A percentile compares a stretch with the other conserved stretches of the same genome.
phyloP scores from a whole-genome alignment of 2,329 filamentous ascomycete species.

The Cercospora zeina region DNA sequence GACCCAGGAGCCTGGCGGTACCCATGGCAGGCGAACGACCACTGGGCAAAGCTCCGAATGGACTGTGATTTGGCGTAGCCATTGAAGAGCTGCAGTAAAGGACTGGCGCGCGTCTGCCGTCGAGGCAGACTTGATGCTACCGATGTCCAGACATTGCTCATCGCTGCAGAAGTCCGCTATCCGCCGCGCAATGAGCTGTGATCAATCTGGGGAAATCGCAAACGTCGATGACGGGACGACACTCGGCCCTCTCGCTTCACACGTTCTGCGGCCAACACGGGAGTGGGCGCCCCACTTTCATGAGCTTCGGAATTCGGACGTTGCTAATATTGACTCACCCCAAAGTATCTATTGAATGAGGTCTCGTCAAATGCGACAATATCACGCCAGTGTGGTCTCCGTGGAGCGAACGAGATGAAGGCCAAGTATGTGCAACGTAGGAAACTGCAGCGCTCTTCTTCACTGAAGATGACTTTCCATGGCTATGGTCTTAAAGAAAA shows the following conservation, averaged over 20 bases:
- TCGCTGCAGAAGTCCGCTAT: slow-evolving; percentile 19
- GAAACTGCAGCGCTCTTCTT: too few relatives aligned
- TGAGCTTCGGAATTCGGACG: too few relatives aligned
- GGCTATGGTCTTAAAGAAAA: too few relatives aligned
- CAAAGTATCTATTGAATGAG: too few relatives aligned
- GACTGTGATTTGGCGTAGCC: slow-evolving; percentile 33
- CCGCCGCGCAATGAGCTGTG: neutral
- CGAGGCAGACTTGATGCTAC: slow-evolving; percentile 34
- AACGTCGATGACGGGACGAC: slow-evolving; percentile 7
- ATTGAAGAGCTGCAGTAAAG: slow-evolving; percentile 36
- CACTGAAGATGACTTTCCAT: too few relatives aligned
- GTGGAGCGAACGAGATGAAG: too few relatives aligned
- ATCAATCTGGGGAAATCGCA: neutral
- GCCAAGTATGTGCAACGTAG: too few relatives aligned
- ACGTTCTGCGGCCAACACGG: slow-evolving; percentile 5
- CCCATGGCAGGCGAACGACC: slow-evolving; percentile 5
- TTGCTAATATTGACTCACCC: too few relatives aligned
- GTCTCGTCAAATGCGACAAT: too few relatives aligned
- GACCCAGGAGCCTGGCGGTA: neutral
- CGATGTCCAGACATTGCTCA: slow-evolving; percentile 41
- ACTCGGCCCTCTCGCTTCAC: slow-evolving; percentile 2
- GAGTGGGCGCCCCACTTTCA: neutral
- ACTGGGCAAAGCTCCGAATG: slow-evolving; percentile 16
- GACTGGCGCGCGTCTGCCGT: slow-evolving; percentile 27
- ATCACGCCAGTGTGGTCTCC: too few relatives aligned